phyloP scores from a whole-genome alignment of 1,284 basidiomycete species.

The Macrocybe sp. region DNA sequence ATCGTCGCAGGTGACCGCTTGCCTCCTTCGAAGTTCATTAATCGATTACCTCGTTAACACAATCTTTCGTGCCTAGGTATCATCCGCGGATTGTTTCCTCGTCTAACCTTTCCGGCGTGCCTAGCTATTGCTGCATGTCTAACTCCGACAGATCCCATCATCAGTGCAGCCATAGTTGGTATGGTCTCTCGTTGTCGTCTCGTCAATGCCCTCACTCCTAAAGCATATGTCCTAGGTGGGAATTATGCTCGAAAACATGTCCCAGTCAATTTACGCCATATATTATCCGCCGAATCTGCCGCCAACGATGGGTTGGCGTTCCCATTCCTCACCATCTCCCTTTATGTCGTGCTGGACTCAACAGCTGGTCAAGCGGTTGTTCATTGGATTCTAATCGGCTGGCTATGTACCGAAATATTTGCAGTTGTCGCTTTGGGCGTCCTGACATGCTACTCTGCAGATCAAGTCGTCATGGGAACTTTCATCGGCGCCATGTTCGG shows the following conservation, averaged over 20 bases:
- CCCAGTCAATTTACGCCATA: constrained; percentile 75
- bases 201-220: constrained; percentile 1
- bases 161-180: constrained; percentile 61
- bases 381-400: constrained; percentile 80
- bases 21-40: neutral
- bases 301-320: constrained; percentile 81
- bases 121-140: constrained; percentile 87
- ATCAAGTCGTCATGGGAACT: constrained; percentile 83
- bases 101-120: constrained; percentile 65
- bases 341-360: constrained; percentile 78
- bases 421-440: neutral
- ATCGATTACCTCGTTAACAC: neutral
- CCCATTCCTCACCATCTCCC: constrained; percentile 84
- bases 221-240: constrained; percentile 52
- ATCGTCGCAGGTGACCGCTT: constrained; percentile 31
- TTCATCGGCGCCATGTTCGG: constrained; percentile 76
- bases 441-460: constrained; percentile 31
- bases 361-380: constrained; percentile 62
- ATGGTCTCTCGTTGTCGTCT: constrained; percentile 5
- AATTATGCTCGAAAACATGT: constrained; percentile 88
- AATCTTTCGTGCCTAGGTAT: constrained; percentile 31
- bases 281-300: constrained; percentile 90
- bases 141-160: constrained; percentile 91
- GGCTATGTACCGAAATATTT: constrained; percentile 52
- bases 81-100: constrained; percentile 66